Conservation (phyloP, 1,284 basidiomycete genomes). For the Papiliotrema flavescens region DNA sequence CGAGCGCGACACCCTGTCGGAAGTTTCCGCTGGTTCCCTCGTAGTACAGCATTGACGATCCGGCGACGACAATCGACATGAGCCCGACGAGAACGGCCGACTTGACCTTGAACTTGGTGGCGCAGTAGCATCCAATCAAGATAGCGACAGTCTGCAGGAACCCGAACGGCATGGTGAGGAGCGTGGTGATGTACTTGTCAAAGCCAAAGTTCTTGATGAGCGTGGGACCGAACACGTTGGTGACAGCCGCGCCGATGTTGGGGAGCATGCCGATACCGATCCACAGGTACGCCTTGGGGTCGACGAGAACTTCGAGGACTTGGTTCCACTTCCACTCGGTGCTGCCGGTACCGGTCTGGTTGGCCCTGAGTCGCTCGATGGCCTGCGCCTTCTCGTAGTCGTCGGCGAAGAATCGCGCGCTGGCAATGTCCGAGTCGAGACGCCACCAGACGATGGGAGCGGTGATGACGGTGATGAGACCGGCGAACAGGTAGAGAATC, state of each 20-base stretch:
- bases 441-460: conserved; percentile 33
- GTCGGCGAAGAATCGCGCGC: conserved; percentile 34
- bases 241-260: conserved; percentile 43
- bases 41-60: conserved; percentile 37
- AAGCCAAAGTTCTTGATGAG: conserved; percentile 39
- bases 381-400: conserved; percentile 36
- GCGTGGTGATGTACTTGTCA: conserved; percentile 28
- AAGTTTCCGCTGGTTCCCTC: conserved; percentile 12
- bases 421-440: conserved; percentile 39
- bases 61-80: conserved; percentile 40
- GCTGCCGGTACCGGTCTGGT: conserved; percentile 35
- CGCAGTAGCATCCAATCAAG: conserved; percentile 34
- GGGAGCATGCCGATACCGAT: conserved; percentile 38
- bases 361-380: conserved; percentile 42
- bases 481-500: conserved; percentile 45
- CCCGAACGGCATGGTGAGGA: conserved; percentile 51
- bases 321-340: conserved; percentile 47
- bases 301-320: conserved; percentile 40
- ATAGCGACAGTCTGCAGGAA: conserved; percentile 41
- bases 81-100: conserved; percentile 31
- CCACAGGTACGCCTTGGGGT: conserved; percentile 46
- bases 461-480: conserved; percentile 43
- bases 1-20: conserved; percentile 32
- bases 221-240: conserved; percentile 40
- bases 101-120: conserved; percentile 37